phyloP scores from a whole-genome alignment of 129 eudicot genomes.

The Heracleum sosnowskyi region DNA sequence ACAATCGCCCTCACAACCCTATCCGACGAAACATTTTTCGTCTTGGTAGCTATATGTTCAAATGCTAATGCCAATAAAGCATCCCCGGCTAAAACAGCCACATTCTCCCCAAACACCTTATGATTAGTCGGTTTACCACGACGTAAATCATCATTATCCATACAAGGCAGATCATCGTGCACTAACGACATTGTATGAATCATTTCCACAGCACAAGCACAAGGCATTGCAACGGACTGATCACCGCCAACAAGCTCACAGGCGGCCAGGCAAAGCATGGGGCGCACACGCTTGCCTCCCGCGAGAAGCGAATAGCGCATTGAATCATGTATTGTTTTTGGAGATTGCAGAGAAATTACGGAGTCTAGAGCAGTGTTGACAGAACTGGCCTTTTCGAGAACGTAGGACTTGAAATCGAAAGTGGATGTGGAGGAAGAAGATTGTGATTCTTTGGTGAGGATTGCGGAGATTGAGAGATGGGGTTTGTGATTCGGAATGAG shows the following conservation, averaged over 20 bases:
- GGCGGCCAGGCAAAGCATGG: constrained; percentile 54
- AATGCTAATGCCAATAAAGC: constrained; percentile 43
- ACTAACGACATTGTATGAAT: constrained; percentile 56
- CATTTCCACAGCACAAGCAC: constrained; percentile 64
- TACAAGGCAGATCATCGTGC: constrained; percentile 59
- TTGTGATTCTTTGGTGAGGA: constrained; percentile 25
- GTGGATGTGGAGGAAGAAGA: background rate
- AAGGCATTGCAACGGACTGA: constrained; percentile 33
- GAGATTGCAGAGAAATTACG: constrained; percentile 30
- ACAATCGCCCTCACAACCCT: constrained; percentile 25
- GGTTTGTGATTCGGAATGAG: constrained; percentile 4
- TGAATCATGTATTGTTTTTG: constrained; percentile 43
- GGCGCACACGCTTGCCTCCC: constrained; percentile 63
- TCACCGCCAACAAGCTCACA: constrained; percentile 56
- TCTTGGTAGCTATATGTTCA: constrained; percentile 33
- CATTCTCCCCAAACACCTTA: constrained; percentile 38
- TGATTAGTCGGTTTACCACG: constrained; percentile 59
- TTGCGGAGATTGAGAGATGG: constrained; percentile 28
- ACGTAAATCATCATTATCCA: constrained; percentile 65
- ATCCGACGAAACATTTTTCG: constrained; percentile 20
- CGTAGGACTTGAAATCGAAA: constrained; percentile 38
- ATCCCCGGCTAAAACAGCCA: constrained; percentile 46
- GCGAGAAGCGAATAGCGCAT: constrained; percentile 67
- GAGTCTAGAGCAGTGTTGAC: constrained; percentile 44
- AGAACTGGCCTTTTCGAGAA: constrained; percentile 33